phyloP scores from a whole-genome alignment of 805 yeast genomes.

The Metschnikowia drakensbergensis region DNA sequence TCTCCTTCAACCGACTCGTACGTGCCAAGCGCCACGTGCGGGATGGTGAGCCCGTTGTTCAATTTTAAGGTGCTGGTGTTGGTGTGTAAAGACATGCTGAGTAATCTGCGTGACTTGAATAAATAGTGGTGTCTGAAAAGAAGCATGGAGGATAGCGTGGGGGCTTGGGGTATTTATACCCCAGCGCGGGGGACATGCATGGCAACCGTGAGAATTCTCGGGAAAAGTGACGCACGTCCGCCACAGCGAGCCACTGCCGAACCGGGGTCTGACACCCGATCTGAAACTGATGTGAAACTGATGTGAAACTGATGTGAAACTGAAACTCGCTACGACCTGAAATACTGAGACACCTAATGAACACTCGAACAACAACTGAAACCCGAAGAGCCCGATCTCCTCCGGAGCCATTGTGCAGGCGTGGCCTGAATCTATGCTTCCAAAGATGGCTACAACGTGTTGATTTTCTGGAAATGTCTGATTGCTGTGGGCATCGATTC shows the following conservation, averaged over 20 bases:
- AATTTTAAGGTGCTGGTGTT: constrained; percentile 32
- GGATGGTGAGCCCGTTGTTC: constrained; percentile 63
- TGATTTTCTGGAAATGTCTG: too few relatives aligned
- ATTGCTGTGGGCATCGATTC: too few relatives aligned
- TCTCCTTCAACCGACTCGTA: constrained; percentile 57
- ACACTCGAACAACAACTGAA: too few relatives aligned
- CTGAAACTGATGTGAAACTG: not conserved
- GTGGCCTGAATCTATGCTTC: too few relatives aligned
- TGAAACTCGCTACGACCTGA: too few relatives aligned
- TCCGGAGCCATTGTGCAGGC: too few relatives aligned
- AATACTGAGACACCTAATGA: too few relatives aligned
- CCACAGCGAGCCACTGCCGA: not conserved
- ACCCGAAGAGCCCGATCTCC: too few relatives aligned
- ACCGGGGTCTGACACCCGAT: too few relatives aligned
- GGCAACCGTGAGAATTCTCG: constrained; percentile 5
- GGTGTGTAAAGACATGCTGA: constrained; percentile 12
- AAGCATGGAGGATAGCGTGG: not conserved
- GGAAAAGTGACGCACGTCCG: not conserved
- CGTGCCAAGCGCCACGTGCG: constrained; percentile 71
- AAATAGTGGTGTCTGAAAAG: not conserved
- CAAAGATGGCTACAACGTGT: too few relatives aligned
- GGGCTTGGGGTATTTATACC: not conserved
- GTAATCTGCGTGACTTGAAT: not conserved
- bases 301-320: not conserved
- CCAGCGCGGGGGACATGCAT: constrained; percentile 2